These are phyloP conservation scores for Scedosporium dehoogii DNA, from an alignment of 2,329 filamentous ascomycete species.

Conservation along the genomic window DNA sequence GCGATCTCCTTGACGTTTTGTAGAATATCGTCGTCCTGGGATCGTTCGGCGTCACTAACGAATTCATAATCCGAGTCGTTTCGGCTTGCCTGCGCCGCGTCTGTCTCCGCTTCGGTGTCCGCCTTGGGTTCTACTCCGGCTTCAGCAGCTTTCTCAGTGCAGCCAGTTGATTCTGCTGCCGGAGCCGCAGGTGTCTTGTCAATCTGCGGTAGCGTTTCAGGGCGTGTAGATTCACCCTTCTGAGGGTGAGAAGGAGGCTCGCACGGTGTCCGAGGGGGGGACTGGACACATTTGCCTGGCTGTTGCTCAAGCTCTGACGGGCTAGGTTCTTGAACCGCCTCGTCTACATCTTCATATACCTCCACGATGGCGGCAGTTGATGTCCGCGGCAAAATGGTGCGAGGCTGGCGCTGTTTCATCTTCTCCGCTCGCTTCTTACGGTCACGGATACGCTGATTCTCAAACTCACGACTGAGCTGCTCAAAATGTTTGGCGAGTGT, in stretches of 20 bases:
- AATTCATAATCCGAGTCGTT: slow-evolving; percentile 62
- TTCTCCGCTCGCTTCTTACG: slow-evolving; percentile 71
- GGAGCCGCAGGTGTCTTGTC: background rate
- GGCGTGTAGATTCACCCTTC: background rate
- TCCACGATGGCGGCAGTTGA: slow-evolving; percentile 94
- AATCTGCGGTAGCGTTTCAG: background rate
- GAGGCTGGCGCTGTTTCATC: slow-evolving; percentile 52
- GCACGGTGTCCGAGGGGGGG: background rate
- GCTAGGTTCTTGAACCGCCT: slow-evolving; percentile 77
- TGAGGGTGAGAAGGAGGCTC: background rate
- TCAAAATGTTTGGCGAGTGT: slow-evolving; percentile 94
- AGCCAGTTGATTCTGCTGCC: background rate
- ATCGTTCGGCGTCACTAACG: slow-evolving; percentile 63
- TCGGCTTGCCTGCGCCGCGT: slow-evolving; percentile 24
- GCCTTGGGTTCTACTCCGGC: slow-evolving; percentile 9
- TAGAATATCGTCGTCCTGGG: slow-evolving; percentile 57
- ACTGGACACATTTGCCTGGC: background rate
- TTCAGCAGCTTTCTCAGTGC: background rate
- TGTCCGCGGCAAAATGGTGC: slow-evolving; percentile 74
- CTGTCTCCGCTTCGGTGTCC: slow-evolving; percentile 8
- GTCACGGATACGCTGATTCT: slow-evolving; percentile 84
- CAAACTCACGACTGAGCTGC: slow-evolving; percentile 90
- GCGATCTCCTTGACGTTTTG: slow-evolving; percentile 53
- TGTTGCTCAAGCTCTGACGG: slow-evolving; percentile 44
- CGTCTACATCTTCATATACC: slow-evolving; percentile 87